Percentiles rank a stretch among this genome's conserved stretches.
Conservation (phyloP, 495 filamentous ascomycete genomes). For the Xylaria castorea region DNA sequence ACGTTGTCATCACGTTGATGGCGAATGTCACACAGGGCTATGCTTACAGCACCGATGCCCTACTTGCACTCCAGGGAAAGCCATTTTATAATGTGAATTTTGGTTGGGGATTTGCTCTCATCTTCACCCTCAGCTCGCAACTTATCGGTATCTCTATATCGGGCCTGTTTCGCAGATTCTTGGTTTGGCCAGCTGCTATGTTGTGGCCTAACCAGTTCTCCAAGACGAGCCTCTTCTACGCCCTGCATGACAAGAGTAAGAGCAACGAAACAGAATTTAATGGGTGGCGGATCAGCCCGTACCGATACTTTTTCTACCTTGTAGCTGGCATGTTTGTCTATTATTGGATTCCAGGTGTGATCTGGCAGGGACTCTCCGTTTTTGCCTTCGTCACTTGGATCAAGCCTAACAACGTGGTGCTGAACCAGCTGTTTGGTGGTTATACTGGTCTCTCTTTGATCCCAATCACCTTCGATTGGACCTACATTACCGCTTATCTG, state of each 20-base stretch:
- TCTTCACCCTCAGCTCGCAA: slow-evolving; percentile 69
- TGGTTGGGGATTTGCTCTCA: slow-evolving; percentile 66
- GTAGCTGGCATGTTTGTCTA: slow-evolving; percentile 63
- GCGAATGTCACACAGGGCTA: slow-evolving; percentile 47
- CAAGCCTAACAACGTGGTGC: slow-evolving; percentile 59
- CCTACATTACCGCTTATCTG: slow-evolving; percentile 65
- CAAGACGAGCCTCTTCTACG: slow-evolving; percentile 64
- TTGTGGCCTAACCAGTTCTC: slow-evolving; percentile 68
- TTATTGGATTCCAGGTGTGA: slow-evolving; percentile 65
- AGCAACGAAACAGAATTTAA: slow-evolving; percentile 58
- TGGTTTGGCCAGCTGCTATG: slow-evolving; percentile 67
- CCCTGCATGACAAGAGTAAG: slow-evolving; percentile 63
- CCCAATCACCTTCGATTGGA: slow-evolving; percentile 72
- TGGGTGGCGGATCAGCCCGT: slow-evolving; percentile 66
- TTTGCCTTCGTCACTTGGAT: slow-evolving; percentile 64
- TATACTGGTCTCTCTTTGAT: slow-evolving; percentile 65
- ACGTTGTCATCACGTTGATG: slow-evolving; percentile 68
- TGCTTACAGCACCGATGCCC: slow-evolving; percentile 64
- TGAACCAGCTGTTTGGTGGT: slow-evolving; percentile 69
- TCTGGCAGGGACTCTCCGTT: slow-evolving; percentile 55
- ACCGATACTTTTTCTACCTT: slow-evolving; percentile 65
- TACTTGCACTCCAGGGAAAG: slow-evolving; percentile 57
- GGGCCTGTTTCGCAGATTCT: slow-evolving; percentile 65
- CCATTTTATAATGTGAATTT: slow-evolving; percentile 65
- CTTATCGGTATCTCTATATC: slow-evolving; percentile 69